These are phyloP conservation scores for Acanthamoeba triangularis DNA, from an alignment of 208 protist species.

Conservation along the genomic window DNA sequence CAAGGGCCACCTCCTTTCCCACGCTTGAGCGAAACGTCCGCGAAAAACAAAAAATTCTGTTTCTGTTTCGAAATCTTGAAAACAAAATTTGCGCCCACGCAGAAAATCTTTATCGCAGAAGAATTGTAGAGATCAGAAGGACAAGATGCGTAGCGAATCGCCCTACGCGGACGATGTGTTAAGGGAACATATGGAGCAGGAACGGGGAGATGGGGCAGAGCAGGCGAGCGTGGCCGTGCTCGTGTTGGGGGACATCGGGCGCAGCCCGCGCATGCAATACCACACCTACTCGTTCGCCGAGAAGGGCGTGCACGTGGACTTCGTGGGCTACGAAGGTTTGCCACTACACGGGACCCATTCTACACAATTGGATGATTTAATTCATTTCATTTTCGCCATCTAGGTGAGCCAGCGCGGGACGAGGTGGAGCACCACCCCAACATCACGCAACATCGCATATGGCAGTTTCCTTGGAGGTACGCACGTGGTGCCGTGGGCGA, in stretches of 20 bases:
- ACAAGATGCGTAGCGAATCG: neutral
- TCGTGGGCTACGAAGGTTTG: conserved; percentile 32
- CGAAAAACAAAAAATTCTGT: too few species aligned
- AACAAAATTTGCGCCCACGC: too few species aligned
- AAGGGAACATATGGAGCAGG: neutral
- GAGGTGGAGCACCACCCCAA: conserved; percentile 61
- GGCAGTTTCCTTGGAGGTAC: conserved; percentile 33
- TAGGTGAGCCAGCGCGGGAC: neutral
- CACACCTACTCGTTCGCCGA: conserved; percentile 49
- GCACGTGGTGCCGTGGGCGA: neutral
- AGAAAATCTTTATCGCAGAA: too few species aligned
- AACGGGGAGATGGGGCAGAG: neutral
- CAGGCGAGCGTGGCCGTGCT: conserved; percentile 35
- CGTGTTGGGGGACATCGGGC: conserved; percentile 29
- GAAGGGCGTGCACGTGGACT: conserved; percentile 13
- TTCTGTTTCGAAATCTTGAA: too few species aligned
- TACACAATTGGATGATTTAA: neutral
- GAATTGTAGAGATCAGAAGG: neutral
- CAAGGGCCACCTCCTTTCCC: conserved; percentile 22
- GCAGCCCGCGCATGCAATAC: conserved; percentile 65
- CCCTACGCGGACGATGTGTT: neutral
- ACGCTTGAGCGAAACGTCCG: neutral
- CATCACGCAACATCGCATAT: conserved; percentile 45
- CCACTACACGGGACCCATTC: neutral
- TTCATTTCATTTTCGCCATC: neutral